phyloP scores from a whole-genome alignment of 306 rosid genomes.

The Urtica urens region DNA sequence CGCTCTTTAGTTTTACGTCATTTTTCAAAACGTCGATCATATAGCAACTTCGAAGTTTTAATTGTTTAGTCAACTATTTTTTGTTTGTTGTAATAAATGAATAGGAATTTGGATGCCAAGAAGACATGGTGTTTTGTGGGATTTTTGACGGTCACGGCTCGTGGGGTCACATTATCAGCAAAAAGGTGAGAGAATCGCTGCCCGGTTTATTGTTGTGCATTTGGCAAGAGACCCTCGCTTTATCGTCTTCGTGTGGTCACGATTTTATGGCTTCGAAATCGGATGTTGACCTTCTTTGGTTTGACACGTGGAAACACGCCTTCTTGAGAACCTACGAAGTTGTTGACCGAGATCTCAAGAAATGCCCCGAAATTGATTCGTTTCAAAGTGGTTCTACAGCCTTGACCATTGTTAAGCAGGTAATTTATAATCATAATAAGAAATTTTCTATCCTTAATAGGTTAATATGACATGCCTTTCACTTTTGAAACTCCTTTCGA shows the following conservation, averaged over 20 bases:
- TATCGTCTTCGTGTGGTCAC: constrained; percentile 33
- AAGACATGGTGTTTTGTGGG: constrained; percentile 70
- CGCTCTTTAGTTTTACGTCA: too few species aligned
- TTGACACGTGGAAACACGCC: constrained; percentile 58
- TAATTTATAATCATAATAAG: constrained; percentile 6
- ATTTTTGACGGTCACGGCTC: constrained; percentile 85
- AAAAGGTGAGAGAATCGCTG: constrained; percentile 48
- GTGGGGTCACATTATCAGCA: constrained; percentile 77
- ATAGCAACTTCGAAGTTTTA: too few species aligned
- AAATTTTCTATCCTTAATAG: neutral
- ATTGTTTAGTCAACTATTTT: too few species aligned
- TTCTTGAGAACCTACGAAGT: constrained; percentile 50
- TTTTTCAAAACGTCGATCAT: too few species aligned
- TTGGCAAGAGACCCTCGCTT: constrained; percentile 55
- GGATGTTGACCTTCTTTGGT: constrained; percentile 33
- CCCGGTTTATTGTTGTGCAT: constrained; percentile 48
- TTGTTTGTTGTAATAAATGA: constrained; percentile 14
- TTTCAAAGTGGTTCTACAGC: constrained; percentile 69
- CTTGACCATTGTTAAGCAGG: constrained; percentile 79
- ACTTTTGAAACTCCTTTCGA: too few species aligned
- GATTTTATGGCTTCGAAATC: constrained; percentile 30
- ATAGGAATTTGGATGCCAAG: constrained; percentile 75
- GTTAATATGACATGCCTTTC: too few species aligned
- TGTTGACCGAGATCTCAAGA: constrained; percentile 61
- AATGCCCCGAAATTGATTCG: constrained; percentile 45